These are phyloP conservation scores for Pleurozium schreberi DNA, from an alignment of 225 moss, liverwort and hornwort species.

Conservation along the genomic window DNA sequence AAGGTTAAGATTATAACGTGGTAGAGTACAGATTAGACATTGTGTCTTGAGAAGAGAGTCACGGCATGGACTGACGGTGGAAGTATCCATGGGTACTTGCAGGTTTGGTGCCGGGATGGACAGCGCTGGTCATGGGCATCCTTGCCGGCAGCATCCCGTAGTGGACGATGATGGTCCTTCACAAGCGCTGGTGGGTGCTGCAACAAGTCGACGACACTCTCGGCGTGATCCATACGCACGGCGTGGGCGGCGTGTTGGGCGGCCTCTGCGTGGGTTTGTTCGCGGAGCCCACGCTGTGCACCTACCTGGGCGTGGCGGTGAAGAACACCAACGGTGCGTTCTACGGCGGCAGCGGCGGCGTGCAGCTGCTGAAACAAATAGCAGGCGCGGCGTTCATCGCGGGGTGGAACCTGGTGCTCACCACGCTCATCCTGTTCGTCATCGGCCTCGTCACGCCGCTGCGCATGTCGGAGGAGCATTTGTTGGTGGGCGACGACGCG, in stretches of 20 bases:
- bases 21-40: neutral
- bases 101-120: constrained; percentile 32
- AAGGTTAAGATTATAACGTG: neutral
- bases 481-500: constrained; percentile 23
- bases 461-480: constrained; percentile 34
- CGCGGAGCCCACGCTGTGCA: constrained; percentile 26
- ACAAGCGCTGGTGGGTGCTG: constrained; percentile 31
- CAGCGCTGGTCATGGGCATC: constrained; percentile 19
- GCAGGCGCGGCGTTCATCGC: constrained; percentile 12
- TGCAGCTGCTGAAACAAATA: constrained; percentile 21
- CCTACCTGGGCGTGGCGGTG: constrained; percentile 3
- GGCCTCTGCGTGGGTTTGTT: constrained; percentile 21
- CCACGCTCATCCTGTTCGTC: constrained; percentile 9
- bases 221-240: constrained; percentile 38
- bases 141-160: constrained; percentile 24
- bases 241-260: constrained; percentile 13
- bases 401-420: constrained; percentile 28
- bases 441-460: constrained; percentile 24
- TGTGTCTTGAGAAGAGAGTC: neutral
- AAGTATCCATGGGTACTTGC: neutral
- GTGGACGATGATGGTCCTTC: constrained; percentile 45
- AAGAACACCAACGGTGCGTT: constrained; percentile 6
- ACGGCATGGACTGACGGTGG: neutral
- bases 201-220: constrained; percentile 34
- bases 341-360: constrained; percentile 20